Evolutionary conservation across 2,329 filamentous ascomycete genomes (phyloP), one percentile per base, ranked within the genome.

Genomic region (Davidsoniella virescens): DNA sequence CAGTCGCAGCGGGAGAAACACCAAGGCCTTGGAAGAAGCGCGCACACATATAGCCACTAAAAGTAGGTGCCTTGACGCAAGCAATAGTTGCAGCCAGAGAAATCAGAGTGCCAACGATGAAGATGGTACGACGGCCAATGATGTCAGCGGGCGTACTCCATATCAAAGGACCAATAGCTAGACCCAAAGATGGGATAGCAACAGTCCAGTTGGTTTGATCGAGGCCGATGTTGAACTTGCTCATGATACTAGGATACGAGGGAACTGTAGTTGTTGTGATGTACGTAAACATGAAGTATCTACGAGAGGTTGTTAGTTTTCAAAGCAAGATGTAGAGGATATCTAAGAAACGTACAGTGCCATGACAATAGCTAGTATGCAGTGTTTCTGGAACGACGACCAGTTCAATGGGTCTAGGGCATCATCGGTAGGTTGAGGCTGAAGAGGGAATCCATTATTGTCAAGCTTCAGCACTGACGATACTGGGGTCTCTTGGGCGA

Each of bases 221-320:
- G 52, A 69, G 67, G 26, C 57, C 63, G 54, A 70, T 65, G 42
- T 57, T 50, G 56, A 70, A 75, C 49, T 69, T 62, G 2, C 64
- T 60, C 56, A 76, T 67, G 18, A 76, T 64, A 18, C 66, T 61
- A 1, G 65, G 59, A 54, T 75, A 76, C 0, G 72, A 73, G 2
- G 73, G 71, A 1, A 76, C 70, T 0, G 72, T 73, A 0, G 70
- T 73, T 1, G 72, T 76, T 0, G 73, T 76, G 53, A 76, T 65
- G 60, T 75, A 77, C 14, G 73, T 76, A 61, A 76, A 74, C 54
- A 76, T 61, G 56, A 76, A 76, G 56, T 75, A 74, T 54, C 69
- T 72, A 38, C 5, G 23, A 44, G 39, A 44, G 39, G 26, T 25
- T 25, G 20, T 37, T 33, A 26, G 25, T 25, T 45, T 17, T 3